Evolutionary conservation across 2,329 filamentous ascomycete genomes (phyloP).

Genomic region (Verticillium alfalfae): DNA sequence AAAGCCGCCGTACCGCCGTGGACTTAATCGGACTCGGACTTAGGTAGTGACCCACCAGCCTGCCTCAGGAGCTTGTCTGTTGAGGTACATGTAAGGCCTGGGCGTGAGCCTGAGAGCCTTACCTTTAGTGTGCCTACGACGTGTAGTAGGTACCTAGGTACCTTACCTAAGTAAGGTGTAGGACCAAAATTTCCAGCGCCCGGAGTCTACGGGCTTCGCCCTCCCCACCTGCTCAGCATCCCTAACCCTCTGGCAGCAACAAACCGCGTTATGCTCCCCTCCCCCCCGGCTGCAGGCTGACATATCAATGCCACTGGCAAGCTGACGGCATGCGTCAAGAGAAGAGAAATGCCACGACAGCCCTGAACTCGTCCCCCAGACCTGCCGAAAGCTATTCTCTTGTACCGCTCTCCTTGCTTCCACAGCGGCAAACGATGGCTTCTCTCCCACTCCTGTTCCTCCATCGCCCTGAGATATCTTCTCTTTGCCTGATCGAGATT

Average conservation of each 20-base stretch:
- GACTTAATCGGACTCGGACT: background rate
- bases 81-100: too few species aligned
- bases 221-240: too few species aligned
- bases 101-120: too few species aligned
- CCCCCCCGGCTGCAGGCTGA: background rate
- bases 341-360: background rate
- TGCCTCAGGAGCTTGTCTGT: background rate
- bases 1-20: background rate
- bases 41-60: background rate
- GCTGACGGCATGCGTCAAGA: too few species aligned
- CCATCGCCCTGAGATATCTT: conserved; percentile 1
- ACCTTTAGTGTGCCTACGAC: too few species aligned
- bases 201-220: too few species aligned
- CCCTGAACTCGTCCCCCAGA: background rate
- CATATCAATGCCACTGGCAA: background rate
- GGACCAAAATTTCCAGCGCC: too few species aligned
- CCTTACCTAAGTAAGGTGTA: too few species aligned
- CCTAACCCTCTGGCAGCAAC: too few species aligned
- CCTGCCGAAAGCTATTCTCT: background rate
- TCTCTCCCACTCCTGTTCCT: conserved; percentile 4
- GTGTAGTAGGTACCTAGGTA: too few species aligned
- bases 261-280: too few species aligned
- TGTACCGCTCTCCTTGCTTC: background rate
- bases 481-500: conserved; percentile 3
- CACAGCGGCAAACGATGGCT: background rate